These are phyloP conservation scores for Coniella vitis DNA, from an alignment of 2,329 filamentous ascomycete genomes.

Conservation along the genomic window DNA sequence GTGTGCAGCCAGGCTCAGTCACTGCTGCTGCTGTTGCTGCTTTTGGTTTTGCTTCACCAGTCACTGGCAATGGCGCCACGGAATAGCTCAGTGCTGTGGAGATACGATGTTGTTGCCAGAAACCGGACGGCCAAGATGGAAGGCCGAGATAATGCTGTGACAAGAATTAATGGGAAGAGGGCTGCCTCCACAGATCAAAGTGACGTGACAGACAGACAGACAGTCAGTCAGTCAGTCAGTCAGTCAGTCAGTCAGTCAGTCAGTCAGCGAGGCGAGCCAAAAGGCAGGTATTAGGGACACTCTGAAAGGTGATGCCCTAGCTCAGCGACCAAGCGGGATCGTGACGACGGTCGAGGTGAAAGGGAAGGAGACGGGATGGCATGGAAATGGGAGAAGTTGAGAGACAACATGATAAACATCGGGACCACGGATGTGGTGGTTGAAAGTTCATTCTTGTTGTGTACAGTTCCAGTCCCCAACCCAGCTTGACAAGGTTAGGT, in stretches of 20 bases:
- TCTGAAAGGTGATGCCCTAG: not conserved
- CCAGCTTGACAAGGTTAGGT: slow-evolving; percentile 8
- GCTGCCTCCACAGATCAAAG: too few species aligned
- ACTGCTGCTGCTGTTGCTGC: too few species aligned
- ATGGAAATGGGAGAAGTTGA: not conserved
- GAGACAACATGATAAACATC: slow-evolving; percentile 11
- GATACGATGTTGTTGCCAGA: too few species aligned
- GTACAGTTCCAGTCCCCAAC: slow-evolving; percentile 9
- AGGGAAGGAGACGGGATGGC: not conserved
- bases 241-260: not conserved
- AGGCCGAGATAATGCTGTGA: too few species aligned
- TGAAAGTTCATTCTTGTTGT: slow-evolving; percentile 11
- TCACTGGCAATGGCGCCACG: too few species aligned
- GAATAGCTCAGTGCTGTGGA: too few species aligned
- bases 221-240: too few species aligned
- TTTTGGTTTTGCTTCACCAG: too few species aligned
- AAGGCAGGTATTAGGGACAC: slow-evolving; percentile 1
- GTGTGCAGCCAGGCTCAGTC: too few species aligned
- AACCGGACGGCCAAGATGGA: too few species aligned
- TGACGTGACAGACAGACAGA: too few species aligned
- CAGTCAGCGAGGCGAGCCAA: slow-evolving; percentile 6
- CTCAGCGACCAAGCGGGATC: not conserved
- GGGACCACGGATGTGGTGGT: slow-evolving; percentile 7
- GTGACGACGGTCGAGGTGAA: not conserved
- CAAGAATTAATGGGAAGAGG: too few species aligned